A percentile compares a stretch with the other conserved stretches of the same genome.
Conservation (phyloP, 495 filamentous ascomycete genomes). For the Pseudoneurospora amorphoporcata region DNA sequence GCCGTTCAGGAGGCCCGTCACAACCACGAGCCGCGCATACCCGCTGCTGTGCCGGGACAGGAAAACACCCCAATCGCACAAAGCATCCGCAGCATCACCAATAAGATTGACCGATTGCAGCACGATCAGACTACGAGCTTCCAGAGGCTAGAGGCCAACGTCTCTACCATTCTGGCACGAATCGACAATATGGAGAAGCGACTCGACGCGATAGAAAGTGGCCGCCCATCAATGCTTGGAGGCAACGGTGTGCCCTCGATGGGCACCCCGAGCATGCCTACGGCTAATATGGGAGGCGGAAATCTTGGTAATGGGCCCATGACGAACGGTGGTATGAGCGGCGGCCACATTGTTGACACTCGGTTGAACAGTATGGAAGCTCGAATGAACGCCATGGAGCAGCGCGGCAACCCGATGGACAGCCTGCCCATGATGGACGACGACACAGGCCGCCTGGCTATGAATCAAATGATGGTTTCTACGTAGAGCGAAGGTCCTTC, state of each 20-base stretch:
- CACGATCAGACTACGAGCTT: conserved; percentile 33
- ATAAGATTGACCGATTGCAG: conserved; percentile 38
- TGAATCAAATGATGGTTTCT: conserved; percentile 9
- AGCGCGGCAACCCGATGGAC: conserved; percentile 29
- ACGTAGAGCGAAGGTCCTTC: not conserved
- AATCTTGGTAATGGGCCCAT: conserved; percentile 15
- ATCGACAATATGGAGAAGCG: conserved; percentile 33
- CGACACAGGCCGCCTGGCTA: conserved; percentile 22
- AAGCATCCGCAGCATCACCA: conserved; percentile 33
- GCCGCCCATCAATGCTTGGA: conserved; percentile 12
- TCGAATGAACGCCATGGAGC: conserved; percentile 30
- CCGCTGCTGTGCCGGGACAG: conserved; percentile 30
- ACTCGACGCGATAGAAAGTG: conserved; percentile 28
- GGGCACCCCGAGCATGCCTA: conserved; percentile 21
- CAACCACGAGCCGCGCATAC: conserved; percentile 38
- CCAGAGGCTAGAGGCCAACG: conserved; percentile 8
- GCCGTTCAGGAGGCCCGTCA: conserved; percentile 35
- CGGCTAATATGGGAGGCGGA: conserved; percentile 24
- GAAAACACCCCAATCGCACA: conserved; percentile 38
- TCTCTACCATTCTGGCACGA: conserved; percentile 15
- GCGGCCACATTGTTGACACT: conserved; percentile 21
- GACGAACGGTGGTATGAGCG: conserved; percentile 20
- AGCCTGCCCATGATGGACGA: conserved; percentile 38
- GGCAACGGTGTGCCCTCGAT: conserved; percentile 17
- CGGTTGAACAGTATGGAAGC: conserved; percentile 31